These are phyloP conservation scores for Calonectria montana DNA, from an alignment of 2,329 filamentous ascomycete genomes.

Conservation along the genomic window DNA sequence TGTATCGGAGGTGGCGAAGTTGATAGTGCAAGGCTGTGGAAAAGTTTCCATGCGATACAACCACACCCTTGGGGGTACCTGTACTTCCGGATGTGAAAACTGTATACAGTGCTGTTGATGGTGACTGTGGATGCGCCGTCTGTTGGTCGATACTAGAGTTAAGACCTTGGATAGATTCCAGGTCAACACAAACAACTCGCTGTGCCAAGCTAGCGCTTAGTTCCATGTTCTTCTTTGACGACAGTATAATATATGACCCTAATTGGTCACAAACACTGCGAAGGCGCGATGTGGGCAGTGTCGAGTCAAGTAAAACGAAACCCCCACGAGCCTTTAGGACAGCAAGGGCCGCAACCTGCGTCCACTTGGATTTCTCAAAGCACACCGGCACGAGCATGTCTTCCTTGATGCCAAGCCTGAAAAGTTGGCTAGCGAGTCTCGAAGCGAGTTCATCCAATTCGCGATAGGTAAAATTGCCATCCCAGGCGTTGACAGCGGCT, in stretches of 20 bases:
- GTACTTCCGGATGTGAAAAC: conserved; percentile 17
- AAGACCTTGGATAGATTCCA: not conserved
- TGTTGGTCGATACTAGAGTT: not conserved
- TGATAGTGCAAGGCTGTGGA: not conserved
- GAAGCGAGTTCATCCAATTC: conserved; percentile 53
- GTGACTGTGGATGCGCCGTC: not conserved
- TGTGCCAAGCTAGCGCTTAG: not conserved
- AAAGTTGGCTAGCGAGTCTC: conserved; percentile 49
- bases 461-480: conserved; percentile 50
- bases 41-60: conserved; percentile 1
- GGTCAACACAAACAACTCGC: not conserved
- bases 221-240: not conserved
- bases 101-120: not conserved
- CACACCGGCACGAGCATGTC: conserved; percentile 32
- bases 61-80: conserved; percentile 2
- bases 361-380: conserved; percentile 39
- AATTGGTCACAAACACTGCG: not conserved
- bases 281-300: conserved; percentile 8
- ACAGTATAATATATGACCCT: not conserved
- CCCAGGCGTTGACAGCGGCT: conserved; percentile 35
- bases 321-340: conserved; percentile 37
- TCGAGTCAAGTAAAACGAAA: conserved; percentile 26
- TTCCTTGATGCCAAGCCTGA: conserved; percentile 40
- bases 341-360: conserved; percentile 33
- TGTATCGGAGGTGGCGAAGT: not conserved